phyloP scores from a whole-genome alignment of 768 basidiomycete genomes.

The Lactarius trivialis region DNA sequence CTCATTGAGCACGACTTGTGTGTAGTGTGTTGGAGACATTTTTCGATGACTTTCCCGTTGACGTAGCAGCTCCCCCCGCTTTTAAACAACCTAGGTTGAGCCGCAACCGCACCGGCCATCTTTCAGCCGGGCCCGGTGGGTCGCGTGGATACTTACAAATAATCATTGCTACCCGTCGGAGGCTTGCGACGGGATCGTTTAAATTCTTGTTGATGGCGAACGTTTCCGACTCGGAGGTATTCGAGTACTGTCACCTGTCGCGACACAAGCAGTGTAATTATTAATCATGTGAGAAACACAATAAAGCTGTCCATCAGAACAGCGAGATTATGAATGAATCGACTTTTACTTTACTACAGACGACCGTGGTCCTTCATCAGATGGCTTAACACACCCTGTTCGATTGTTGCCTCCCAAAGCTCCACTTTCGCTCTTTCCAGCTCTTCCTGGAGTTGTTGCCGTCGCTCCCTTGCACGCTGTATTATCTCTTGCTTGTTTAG shows the following conservation, averaged over 20 bases:
- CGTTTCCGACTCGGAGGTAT: too few relatives aligned
- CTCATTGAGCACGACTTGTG: slow-evolving; percentile 66
- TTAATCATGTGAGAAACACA: background rate
- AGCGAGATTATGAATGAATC: background rate
- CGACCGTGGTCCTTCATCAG: slow-evolving; percentile 33
- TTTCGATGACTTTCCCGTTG: background rate
- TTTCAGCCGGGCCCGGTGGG: background rate
- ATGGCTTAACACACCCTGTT: slow-evolving; percentile 55
- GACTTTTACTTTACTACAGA: slow-evolving; percentile 8
- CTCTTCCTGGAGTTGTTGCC: slow-evolving; percentile 45
- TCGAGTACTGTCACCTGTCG: background rate
- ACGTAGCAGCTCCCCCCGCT: background rate
- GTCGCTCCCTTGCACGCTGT: slow-evolving; percentile 46
- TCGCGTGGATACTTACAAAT: background rate
- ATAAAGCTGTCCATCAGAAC: background rate
- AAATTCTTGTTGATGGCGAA: too few relatives aligned
- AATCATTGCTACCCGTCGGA: background rate
- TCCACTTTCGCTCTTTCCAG: slow-evolving; percentile 56
- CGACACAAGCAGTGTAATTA: background rate
- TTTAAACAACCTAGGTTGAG: background rate
- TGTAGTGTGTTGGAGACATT: slow-evolving; percentile 35
- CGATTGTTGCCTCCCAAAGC: slow-evolving; percentile 68
- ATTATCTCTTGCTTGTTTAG: slow-evolving; percentile 41
- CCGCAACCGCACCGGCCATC: background rate
- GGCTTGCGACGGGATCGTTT: too few relatives aligned